Conservation (phyloP, 768 basidiomycete species). For the Podaxis pistillaris region DNA sequence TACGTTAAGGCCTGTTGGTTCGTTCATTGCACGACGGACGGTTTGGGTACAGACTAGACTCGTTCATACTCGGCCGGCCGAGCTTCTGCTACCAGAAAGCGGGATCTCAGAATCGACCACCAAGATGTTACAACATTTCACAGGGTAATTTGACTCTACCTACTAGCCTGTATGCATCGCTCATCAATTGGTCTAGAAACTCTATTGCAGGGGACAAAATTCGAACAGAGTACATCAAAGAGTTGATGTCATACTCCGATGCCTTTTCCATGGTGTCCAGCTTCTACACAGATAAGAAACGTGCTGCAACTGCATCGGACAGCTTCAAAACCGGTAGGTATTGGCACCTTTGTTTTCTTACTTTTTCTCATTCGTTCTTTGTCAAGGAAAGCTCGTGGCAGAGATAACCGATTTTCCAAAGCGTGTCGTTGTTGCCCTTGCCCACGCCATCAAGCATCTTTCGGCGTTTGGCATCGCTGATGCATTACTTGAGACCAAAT, state of each 20-base stretch:
- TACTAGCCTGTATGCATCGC: background rate
- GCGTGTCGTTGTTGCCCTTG: constrained; percentile 67
- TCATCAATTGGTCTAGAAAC: constrained; percentile 28
- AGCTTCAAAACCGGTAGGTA: constrained; percentile 43
- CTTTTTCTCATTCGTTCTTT: background rate
- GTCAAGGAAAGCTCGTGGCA: constrained; percentile 60
- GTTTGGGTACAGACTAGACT: constrained; percentile 66
- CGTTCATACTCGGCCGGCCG: constrained; percentile 80
- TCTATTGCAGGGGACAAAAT: constrained; percentile 40
- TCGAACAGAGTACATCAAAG: constrained; percentile 62
- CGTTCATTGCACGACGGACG: constrained; percentile 7
- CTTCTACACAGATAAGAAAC: constrained; percentile 61
- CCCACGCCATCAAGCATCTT: constrained; percentile 70
- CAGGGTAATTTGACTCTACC: constrained; percentile 42
- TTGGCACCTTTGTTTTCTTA: constrained; percentile 8
- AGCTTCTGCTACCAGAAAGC: constrained; percentile 64
- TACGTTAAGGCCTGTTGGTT: constrained; percentile 23
- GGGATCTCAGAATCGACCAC: constrained; percentile 68
- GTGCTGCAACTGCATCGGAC: constrained; percentile 37
- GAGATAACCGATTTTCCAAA: constrained; percentile 66
- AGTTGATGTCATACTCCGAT: constrained; percentile 55
- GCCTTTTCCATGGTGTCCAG: constrained; percentile 67
- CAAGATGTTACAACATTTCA: constrained; percentile 72
- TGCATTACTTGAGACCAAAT: constrained; percentile 71
- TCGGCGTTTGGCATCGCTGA: constrained; percentile 75